These are phyloP conservation scores for Choanephora cucurbitarum DNA, from an alignment of 371 early-diverging fungal genomes.

Conservation along the genomic window DNA sequence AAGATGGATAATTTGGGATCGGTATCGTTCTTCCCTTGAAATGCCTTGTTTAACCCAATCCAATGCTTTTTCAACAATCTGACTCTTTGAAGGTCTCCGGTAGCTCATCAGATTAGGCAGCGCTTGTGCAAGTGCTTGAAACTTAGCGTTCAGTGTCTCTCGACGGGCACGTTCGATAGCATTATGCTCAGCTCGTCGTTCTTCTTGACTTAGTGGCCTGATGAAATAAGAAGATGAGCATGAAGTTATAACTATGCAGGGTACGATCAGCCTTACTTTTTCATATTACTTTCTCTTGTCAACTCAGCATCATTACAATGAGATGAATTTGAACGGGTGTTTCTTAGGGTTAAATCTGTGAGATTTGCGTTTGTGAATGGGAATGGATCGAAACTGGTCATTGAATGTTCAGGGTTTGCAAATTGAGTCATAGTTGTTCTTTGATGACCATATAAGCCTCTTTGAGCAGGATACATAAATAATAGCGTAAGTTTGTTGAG, in stretches of 20 bases:
- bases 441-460: slow-evolving; percentile 12
- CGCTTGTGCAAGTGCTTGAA: slow-evolving; percentile 65
- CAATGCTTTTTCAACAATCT: slow-evolving; percentile 67
- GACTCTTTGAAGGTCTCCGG: slow-evolving; percentile 65
- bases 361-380: slow-evolving; percentile 15
- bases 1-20: slow-evolving; percentile 30
- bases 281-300: slow-evolving; percentile 5
- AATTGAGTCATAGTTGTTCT: slow-evolving; percentile 19
- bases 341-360: neutral
- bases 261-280: neutral
- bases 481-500: neutral
- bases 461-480: slow-evolving; percentile 18
- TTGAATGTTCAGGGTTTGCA: slow-evolving; percentile 16
- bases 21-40: slow-evolving; percentile 31
- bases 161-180: slow-evolving; percentile 76
- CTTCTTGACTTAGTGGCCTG: slow-evolving; percentile 37
- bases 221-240: neutral
- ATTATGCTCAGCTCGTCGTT: slow-evolving; percentile 71
- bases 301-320: slow-evolving; percentile 7
- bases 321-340: slow-evolving; percentile 2
- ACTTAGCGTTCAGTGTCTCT: slow-evolving; percentile 66
- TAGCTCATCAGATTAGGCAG: slow-evolving; percentile 63
- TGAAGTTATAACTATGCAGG: neutral
- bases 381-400: slow-evolving; percentile 6
- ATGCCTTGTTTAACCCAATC: slow-evolving; percentile 51